Conservation (phyloP, 1,284 basidiomycete genomes). For the Moniliophthora roreri region DNA sequence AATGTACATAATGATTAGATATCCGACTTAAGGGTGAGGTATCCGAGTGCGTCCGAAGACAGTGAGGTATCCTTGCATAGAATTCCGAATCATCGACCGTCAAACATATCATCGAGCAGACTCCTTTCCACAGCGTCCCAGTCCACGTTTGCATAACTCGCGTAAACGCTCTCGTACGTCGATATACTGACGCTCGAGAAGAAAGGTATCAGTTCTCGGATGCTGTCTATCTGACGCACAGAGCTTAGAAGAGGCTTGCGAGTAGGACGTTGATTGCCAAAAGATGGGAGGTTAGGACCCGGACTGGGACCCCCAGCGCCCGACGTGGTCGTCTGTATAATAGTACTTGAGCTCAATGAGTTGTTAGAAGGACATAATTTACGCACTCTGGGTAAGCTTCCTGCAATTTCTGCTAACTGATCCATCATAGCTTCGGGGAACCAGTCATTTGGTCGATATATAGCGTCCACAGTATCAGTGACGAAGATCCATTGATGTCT, state of each 20-base stretch:
- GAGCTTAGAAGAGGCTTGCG: constrained; percentile 73
- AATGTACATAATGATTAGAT: too few relatives aligned
- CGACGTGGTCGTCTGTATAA: background rate
- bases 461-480: constrained; percentile 95
- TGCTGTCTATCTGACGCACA: constrained; percentile 73
- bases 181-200: constrained; percentile 87
- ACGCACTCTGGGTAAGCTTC: constrained; percentile 56
- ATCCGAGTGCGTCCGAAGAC: background rate
- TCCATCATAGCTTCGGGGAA: constrained; percentile 88
- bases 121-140: constrained; percentile 85
- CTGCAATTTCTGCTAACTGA: constrained; percentile 81
- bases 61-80: background rate
- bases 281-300: constrained; percentile 26
- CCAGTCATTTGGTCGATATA: constrained; percentile 85
- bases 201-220: constrained; percentile 83
- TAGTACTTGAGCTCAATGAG: background rate
- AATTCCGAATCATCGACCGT: constrained; percentile 45
- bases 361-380: too few relatives aligned
- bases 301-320: constrained; percentile 15
- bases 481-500: constrained; percentile 99
- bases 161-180: constrained; percentile 88
- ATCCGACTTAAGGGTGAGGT: background rate
- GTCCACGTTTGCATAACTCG: constrained; percentile 75
- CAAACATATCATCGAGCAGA: constrained; percentile 86
- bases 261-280: constrained; percentile 41